phyloP scores from a whole-genome alignment of 169 alveolate species.

The Plasmodium vinckei region DNA sequence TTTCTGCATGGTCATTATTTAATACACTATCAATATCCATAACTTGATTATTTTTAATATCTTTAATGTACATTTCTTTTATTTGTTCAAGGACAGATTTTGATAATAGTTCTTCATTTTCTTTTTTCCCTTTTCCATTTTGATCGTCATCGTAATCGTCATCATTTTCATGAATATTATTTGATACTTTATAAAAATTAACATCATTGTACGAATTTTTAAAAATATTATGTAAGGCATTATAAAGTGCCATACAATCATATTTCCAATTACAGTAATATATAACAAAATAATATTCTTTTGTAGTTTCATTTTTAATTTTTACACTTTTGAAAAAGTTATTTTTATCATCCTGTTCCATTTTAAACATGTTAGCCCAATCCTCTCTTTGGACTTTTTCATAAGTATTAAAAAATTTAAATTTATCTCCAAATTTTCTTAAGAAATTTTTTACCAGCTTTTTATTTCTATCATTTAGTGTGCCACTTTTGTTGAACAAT shows the following conservation, averaged over 20 bases:
- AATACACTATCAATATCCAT: constrained; percentile 45
- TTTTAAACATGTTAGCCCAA: constrained; percentile 64
- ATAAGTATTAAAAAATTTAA: constrained; percentile 49
- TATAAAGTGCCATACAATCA: constrained; percentile 73
- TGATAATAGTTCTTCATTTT: constrained; percentile 13
- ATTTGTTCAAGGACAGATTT: constrained; percentile 40
- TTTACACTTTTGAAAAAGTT: constrained; percentile 59
- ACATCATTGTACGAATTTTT: constrained; percentile 44
- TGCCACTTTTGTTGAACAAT: neutral
- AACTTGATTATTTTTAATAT: constrained; percentile 45
- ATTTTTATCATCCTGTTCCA: constrained; percentile 70
- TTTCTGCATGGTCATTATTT: constrained; percentile 8
- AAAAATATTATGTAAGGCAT: constrained; percentile 63
- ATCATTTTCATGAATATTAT: constrained; percentile 15
- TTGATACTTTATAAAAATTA: constrained; percentile 32
- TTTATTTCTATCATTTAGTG: constrained; percentile 29
- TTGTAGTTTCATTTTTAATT: constrained; percentile 57
- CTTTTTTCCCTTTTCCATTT: neutral
- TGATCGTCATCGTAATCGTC: neutral
- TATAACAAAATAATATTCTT: constrained; percentile 72
- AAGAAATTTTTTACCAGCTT: constrained; percentile 30
- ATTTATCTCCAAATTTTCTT: constrained; percentile 65
- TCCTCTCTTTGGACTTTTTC: constrained; percentile 75
- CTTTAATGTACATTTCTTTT: constrained; percentile 70
- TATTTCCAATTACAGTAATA: constrained; percentile 74